phyloP scores from a whole-genome alignment of 495 filamentous ascomycete species.

The Penicillium argentinense region DNA sequence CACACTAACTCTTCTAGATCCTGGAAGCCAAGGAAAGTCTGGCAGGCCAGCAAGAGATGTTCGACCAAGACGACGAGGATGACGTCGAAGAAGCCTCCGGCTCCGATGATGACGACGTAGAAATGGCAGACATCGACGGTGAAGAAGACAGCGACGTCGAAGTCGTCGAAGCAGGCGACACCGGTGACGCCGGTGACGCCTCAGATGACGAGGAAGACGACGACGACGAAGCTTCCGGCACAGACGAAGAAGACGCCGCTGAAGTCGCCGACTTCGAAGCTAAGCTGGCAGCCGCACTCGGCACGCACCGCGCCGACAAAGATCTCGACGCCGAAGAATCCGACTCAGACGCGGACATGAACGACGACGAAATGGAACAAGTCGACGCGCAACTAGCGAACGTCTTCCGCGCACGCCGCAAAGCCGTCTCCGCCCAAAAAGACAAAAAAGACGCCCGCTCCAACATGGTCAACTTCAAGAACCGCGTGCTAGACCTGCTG shows the following conservation, averaged over 20 bases:
- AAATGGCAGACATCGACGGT: constrained; percentile 36
- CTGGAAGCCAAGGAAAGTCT: constrained; percentile 77
- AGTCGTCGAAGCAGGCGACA: constrained; percentile 28
- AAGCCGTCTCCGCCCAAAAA: constrained; percentile 63
- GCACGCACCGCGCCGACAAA: constrained; percentile 58
- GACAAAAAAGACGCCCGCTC: constrained; percentile 84
- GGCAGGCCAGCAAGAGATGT: constrained; percentile 81
- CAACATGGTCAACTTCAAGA: constrained; percentile 93
- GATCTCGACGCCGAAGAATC: constrained; percentile 54
- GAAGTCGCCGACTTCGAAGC: constrained; percentile 69
- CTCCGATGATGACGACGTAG: constrained; percentile 43
- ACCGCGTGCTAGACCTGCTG: constrained; percentile 83
- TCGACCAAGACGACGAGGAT: constrained; percentile 70
- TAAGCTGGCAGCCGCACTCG: constrained; percentile 72
- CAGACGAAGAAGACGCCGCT: constrained; percentile 45
- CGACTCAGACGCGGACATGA: constrained; percentile 76
- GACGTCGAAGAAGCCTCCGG: constrained; percentile 40
- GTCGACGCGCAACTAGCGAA: constrained; percentile 77
- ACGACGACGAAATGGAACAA: constrained; percentile 93
- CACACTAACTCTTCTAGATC: constrained; percentile 43
- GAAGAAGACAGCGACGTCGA: constrained; percentile 35
- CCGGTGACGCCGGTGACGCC: constrained; percentile 27
- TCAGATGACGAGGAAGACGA: constrained; percentile 45
- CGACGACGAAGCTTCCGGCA: constrained; percentile 26
- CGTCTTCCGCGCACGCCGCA: constrained; percentile 75